Evolutionary conservation across 306 rosid species (phyloP).

Genomic region (Vicia villosa): DNA sequence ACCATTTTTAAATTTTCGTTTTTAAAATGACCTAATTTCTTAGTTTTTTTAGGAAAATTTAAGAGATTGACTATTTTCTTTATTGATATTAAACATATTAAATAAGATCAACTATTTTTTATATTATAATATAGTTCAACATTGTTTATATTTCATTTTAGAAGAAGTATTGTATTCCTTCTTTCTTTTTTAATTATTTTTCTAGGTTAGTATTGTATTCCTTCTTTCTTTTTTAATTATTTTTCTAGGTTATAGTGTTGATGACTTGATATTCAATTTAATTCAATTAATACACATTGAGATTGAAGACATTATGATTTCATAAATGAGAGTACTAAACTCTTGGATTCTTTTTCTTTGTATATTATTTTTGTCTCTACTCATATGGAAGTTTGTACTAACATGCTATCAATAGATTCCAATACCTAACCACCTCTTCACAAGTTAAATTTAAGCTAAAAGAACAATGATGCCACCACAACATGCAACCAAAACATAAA

Average conservation of each 20-base stretch:
- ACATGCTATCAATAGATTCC: slow-evolving; percentile 28
- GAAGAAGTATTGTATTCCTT: background rate
- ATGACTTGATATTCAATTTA: background rate
- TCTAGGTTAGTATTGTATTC: background rate
- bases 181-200: background rate
- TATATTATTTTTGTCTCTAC: background rate
- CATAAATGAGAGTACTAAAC: slow-evolving; percentile 32
- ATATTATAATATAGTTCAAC: too few species aligned
- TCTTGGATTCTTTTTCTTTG: background rate
- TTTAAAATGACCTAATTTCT: too few species aligned
- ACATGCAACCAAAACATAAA: background rate
- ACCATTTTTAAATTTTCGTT: too few species aligned
- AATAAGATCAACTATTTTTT: too few species aligned
- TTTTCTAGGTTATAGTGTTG: slow-evolving; percentile 9
- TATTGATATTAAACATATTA: too few species aligned
- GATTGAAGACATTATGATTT: slow-evolving; percentile 30
- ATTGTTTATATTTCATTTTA: too few species aligned
- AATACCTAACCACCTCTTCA: slow-evolving; percentile 25
- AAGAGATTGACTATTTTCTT: too few species aligned
- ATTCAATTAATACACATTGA: slow-evolving; percentile 31
- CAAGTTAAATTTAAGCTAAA: slow-evolving; percentile 16
- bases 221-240: background rate
- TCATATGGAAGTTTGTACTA: slow-evolving; percentile 29
- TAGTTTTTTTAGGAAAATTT: too few species aligned
- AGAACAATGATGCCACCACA: slow-evolving; percentile 31